Evolutionary conservation across 129 eudicot species (phyloP).

Genomic region (Flaveria trinervia): DNA sequence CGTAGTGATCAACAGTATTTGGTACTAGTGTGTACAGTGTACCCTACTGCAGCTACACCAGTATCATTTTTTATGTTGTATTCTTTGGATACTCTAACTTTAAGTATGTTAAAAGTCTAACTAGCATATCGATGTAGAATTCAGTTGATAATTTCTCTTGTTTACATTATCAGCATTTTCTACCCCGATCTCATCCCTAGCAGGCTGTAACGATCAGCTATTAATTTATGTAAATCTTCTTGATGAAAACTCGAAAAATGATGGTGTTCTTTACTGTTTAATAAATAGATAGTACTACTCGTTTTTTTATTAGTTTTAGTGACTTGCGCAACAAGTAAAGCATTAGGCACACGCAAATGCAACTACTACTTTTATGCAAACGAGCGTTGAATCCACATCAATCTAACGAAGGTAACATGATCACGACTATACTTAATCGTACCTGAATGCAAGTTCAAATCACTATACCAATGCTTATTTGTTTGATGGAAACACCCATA

Average conservation of each 20-base stretch:
- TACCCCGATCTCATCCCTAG: too few species aligned
- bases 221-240: too few species aligned
- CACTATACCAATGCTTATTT: conserved; percentile 18
- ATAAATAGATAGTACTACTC: not conserved
- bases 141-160: too few species aligned
- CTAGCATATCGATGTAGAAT: too few species aligned
- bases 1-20: too few species aligned
- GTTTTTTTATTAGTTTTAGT: not conserved
- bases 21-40: too few species aligned
- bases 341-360: not conserved
- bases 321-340: not conserved
- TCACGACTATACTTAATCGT: not conserved
- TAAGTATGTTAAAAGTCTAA: too few species aligned
- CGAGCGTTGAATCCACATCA: not conserved
- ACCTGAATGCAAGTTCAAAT: conserved; percentile 13
- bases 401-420: not conserved
- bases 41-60: too few species aligned
- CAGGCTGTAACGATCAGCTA: too few species aligned
- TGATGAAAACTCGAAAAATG: not conserved
- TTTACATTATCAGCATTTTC: too few species aligned
- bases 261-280: not conserved
- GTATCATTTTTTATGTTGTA: too few species aligned
- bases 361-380: conserved; percentile 12
- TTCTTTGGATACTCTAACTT: too few species aligned
- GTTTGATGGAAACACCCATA: not conserved